Percentiles rank a stretch among this genome's conserved stretches.
phyloP scores from a whole-genome alignment of 2,329 filamentous ascomycete genomes.

The Diplocarpon rosae region DNA sequence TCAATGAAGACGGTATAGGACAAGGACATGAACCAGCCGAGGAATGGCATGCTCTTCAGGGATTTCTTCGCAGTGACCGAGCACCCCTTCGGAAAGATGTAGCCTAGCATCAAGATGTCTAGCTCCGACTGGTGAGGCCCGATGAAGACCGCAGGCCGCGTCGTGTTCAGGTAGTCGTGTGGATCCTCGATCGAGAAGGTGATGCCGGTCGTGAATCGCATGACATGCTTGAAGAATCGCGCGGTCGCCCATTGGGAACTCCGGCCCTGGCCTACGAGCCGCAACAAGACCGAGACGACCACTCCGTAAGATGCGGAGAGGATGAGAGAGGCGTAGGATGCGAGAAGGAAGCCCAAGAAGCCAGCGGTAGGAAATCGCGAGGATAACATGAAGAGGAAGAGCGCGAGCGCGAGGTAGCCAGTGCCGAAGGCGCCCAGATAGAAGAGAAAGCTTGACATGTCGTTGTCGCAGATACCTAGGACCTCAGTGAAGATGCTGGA shows the following conservation, averaged over 20 bases:
- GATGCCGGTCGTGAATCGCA: slow-evolving; percentile 66
- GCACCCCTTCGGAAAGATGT: slow-evolving; percentile 83
- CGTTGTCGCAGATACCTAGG: background rate
- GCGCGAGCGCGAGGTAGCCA: slow-evolving; percentile 40
- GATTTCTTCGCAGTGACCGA: slow-evolving; percentile 87
- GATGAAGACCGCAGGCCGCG: slow-evolving; percentile 78
- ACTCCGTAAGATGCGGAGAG: slow-evolving; percentile 62
- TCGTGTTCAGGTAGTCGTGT: slow-evolving; percentile 39
- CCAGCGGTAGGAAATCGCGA: slow-evolving; percentile 45
- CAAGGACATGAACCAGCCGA: slow-evolving; percentile 90
- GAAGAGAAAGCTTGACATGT: slow-evolving; percentile 25
- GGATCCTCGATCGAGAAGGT: slow-evolving; percentile 65
- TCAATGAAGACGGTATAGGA: slow-evolving; percentile 93
- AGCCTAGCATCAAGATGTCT: slow-evolving; percentile 83
- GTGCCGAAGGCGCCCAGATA: slow-evolving; percentile 35
- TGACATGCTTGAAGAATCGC: slow-evolving; percentile 68
- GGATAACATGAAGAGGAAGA: slow-evolving; percentile 52
- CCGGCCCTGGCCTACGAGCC: slow-evolving; percentile 58
- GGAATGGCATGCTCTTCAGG: slow-evolving; percentile 66
- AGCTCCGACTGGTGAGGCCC: slow-evolving; percentile 95
- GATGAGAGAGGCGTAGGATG: slow-evolving; percentile 52
- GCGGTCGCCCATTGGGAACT: slow-evolving; percentile 79
- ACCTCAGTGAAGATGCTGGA: background rate
- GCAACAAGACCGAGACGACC: slow-evolving; percentile 59
- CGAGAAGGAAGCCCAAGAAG: slow-evolving; percentile 60